These are phyloP conservation scores for Gonapodya prolifera DNA, from an alignment of 192 early-diverging fungal genomes.

Conservation along the genomic window DNA sequence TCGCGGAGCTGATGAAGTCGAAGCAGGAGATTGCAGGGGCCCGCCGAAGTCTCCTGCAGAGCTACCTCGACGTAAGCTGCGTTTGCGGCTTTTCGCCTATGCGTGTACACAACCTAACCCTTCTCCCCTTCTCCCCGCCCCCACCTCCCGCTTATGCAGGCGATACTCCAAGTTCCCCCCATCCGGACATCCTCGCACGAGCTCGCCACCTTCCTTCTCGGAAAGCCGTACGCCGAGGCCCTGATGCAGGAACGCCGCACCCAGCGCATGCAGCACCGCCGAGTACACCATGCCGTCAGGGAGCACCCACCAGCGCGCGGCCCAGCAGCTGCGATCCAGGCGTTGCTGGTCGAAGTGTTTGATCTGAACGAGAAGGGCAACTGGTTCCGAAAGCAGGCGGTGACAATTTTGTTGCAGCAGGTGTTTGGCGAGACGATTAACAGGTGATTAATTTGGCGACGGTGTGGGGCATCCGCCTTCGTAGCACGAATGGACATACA, in stretches of 20 bases:
- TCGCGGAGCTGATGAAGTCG: conserved; percentile 23
- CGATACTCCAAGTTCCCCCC: not conserved
- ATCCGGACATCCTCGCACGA: not conserved
- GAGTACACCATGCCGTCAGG: not conserved
- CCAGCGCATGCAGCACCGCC: not conserved
- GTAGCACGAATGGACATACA: too few relatives aligned
- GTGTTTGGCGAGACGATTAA: conserved; percentile 81
- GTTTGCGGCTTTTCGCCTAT: too few relatives aligned
- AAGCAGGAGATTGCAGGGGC: conserved; percentile 5
- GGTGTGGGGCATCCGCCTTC: too few relatives aligned
- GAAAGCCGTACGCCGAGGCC: not conserved
- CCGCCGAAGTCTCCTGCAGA: not conserved
- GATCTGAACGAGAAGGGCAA: conserved; percentile 78
- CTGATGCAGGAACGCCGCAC: not conserved
- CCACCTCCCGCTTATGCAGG: too few relatives aligned
- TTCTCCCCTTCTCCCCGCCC: too few relatives aligned
- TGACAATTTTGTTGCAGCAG: conserved; percentile 73
- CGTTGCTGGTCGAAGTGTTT: conserved; percentile 78
- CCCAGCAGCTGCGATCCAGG: conserved; percentile 37
- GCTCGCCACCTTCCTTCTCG: not conserved
- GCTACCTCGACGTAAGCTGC: not conserved
- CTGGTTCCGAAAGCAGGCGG: conserved; percentile 76
- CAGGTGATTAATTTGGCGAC: too few relatives aligned
- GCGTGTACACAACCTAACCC: too few relatives aligned
- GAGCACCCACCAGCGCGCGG: not conserved